Base-by-base conservation (phyloP, 176 grass and related monocot genomes). In the Oryza officinalis region DNA sequence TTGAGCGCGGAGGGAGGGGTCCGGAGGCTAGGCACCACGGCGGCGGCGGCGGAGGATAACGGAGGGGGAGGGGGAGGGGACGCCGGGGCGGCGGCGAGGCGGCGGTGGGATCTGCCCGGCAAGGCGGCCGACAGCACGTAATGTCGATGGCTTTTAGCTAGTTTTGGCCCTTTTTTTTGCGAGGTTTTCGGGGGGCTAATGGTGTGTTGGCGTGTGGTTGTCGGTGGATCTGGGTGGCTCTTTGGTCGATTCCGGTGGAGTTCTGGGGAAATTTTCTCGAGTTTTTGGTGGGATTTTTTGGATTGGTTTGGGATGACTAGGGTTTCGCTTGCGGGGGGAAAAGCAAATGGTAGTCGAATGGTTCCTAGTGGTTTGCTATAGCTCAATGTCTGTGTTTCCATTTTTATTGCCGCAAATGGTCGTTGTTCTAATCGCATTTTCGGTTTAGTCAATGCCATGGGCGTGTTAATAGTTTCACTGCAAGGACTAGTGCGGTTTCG, bases 91-190 rank as follows among this genome's bases (percentile, higher is more conserved):
- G 69, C 81, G 65, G 78, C 78, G 54, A 77, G 88, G 88, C 57
- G 78, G 66, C 78, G 78, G 66, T 85, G 88, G 83, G 88, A 90
- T 90, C 88, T 86, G 43, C 88, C 72, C 22, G 83, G 32, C 41
- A 85, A 57, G 73, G 72, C 43, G 31, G 57, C 28, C 79, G 83
- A 64, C 31, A 86, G 45, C 77, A 82, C 63, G 88, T 90, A 90
- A 86, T 78, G 79, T 20, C 83, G 65, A 25, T 59, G 71, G 1
- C 13, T 81, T 10, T 50, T 17, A 22, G 47, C 22, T 84, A 14
- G 14, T 52, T 27, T 66, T 65, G 35, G 4, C 14, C 25, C 2
- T 60, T 44, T n/a, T 68, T 67, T 64, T 46, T 11, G 26, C 23
- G 14, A 28, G 25, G 7, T 26, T 70, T 78, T 60, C 23, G 2